Evolutionary conservation across 768 basidiomycete species (phyloP).

Genomic region (Auricularia heimuer): DNA sequence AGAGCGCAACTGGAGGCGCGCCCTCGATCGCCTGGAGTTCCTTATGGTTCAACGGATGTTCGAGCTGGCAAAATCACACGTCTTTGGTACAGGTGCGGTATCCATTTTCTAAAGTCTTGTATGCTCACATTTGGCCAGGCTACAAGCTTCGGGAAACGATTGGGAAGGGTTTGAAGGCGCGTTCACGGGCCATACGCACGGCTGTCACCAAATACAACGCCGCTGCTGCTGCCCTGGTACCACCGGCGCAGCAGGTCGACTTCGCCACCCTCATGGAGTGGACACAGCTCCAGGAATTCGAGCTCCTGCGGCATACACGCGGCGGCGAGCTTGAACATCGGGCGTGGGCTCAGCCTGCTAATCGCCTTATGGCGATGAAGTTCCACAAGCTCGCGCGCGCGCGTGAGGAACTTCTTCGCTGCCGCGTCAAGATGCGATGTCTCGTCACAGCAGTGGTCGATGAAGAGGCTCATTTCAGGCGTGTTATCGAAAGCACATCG

Average conservation of each 20-base stretch:
- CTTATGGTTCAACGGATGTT: background rate
- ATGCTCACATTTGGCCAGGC: background rate
- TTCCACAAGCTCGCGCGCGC: constrained; percentile 23
- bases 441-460: constrained; percentile 21
- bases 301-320: constrained; percentile 19
- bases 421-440: constrained; percentile 24
- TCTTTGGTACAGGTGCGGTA: background rate
- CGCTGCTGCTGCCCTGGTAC: constrained; percentile 16
- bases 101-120: background rate
- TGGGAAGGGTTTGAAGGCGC: background rate
- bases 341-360: constrained; percentile 27
- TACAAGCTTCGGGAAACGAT: constrained; percentile 2
- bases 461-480: constrained; percentile 8
- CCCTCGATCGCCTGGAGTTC: background rate
- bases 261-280: constrained; percentile 19
- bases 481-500: background rate
- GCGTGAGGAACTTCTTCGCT: constrained; percentile 20
- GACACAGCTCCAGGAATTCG: constrained; percentile 22
- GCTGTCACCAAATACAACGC: constrained; percentile 24
- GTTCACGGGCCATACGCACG: constrained; percentile 14
- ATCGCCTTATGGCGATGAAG: constrained; percentile 20
- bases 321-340: constrained; percentile 14
- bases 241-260: constrained; percentile 17
- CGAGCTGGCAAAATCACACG: background rate
- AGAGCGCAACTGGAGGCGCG: background rate